Evolutionary conservation across 2,329 filamentous ascomycete species (phyloP).

Genomic region (Orbilia javanica): DNA sequence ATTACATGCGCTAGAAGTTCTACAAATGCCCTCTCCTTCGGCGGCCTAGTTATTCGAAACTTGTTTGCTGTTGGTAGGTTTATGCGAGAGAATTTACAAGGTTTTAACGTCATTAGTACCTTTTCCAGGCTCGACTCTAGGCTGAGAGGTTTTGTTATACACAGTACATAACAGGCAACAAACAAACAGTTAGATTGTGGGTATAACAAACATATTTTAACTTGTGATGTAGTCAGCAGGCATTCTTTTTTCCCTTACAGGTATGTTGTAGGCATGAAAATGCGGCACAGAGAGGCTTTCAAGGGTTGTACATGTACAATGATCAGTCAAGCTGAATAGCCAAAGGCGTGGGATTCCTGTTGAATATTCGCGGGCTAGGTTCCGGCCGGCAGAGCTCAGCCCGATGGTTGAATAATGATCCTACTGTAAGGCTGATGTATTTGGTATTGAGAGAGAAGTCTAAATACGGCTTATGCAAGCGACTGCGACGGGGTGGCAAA

Average conservation of each 20-base stretch:
- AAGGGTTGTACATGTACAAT: conserved; percentile 25
- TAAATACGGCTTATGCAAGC: conserved; percentile 7
- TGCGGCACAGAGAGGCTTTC: conserved; percentile 26
- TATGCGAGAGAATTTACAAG: conserved; percentile 10
- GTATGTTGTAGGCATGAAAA: background rate
- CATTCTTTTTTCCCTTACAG: background rate
- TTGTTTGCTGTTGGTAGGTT: conserved; percentile 23
- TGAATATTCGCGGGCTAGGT: background rate
- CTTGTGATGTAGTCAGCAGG: conserved; percentile 28
- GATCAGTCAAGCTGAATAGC: background rate
- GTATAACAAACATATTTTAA: conserved; percentile 17
- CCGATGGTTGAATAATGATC: background rate
- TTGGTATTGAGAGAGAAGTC: background rate
- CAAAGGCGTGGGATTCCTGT: background rate
- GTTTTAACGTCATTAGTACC: conserved; percentile 4
- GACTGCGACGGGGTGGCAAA: conserved; percentile 13
- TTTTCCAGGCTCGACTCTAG: conserved; percentile 19
- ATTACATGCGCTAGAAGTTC: conserved; percentile 24
- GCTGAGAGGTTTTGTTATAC: conserved; percentile 18
- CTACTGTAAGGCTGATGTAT: conserved; percentile 15
- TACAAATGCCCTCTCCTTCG: conserved; percentile 1
- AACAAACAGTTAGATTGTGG: background rate
- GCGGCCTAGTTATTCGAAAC: background rate
- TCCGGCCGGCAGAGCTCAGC: background rate
- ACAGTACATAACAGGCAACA: conserved; percentile 26